Conservation (phyloP, 768 basidiomycete species). For the Leccinum boreale region DNA sequence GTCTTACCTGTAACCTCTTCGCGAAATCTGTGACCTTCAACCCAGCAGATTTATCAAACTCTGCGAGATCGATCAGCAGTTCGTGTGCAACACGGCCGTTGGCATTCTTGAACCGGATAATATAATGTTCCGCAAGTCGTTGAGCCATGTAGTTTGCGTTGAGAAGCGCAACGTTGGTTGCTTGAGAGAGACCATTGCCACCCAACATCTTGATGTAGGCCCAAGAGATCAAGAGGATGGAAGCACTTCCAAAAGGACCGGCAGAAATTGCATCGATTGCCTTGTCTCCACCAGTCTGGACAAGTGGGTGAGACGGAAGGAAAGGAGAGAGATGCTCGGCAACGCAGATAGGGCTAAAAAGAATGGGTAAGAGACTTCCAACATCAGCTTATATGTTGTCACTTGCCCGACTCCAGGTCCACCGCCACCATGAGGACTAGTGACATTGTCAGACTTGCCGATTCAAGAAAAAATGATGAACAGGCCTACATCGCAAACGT, state of each 20-base stretch:
- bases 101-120: conserved; percentile 81
- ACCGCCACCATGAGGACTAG: conserved; percentile 93
- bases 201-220: conserved; percentile 99
- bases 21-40: conserved; percentile 95
- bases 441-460: neutral
- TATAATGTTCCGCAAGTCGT: conserved; percentile 82
- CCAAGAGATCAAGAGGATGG: conserved; percentile 96
- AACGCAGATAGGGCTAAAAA: conserved; percentile 80
- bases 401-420: conserved; percentile 91
- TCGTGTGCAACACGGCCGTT: conserved; percentile 96
- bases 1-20: conserved; percentile 83
- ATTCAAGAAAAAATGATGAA: neutral
- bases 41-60: conserved; percentile 88
- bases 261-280: conserved; percentile 88
- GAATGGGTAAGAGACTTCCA: conserved; percentile 1
- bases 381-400: neutral
- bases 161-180: conserved; percentile 84
- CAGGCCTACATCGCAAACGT: conserved; percentile 84
- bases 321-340: conserved; percentile 92
- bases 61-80: conserved; percentile 89
- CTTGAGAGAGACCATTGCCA: conserved; percentile 80
- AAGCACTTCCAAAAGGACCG: conserved; percentile 92
- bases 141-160: conserved; percentile 98
- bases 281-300: conserved; percentile 60
- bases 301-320: conserved; percentile 82